These are phyloP conservation scores for Zygotorulaspora chibaensis DNA, from an alignment of 805 yeast species.

Conservation along the genomic window DNA sequence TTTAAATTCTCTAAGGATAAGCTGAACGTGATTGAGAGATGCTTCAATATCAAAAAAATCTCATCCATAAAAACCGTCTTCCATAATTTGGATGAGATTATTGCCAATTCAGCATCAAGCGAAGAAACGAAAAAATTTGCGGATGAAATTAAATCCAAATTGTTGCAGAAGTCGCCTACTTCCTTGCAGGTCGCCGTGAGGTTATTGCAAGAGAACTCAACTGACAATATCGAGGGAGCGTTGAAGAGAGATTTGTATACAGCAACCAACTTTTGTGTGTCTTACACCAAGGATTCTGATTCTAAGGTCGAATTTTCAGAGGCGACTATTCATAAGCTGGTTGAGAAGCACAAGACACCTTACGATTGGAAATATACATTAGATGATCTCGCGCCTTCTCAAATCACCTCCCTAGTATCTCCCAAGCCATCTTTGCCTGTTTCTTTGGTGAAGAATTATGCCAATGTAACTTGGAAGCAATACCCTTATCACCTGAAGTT, in stretches of 20 bases:
- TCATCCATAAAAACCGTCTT: constrained; percentile 50
- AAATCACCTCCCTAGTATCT: constrained; percentile 23
- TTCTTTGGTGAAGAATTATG: constrained; percentile 28
- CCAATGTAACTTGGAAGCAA: constrained; percentile 39
- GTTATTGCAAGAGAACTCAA: constrained; percentile 57
- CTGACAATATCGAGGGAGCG: constrained; percentile 57
- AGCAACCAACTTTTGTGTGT: constrained; percentile 69
- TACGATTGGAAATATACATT: constrained; percentile 43
- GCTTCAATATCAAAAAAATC: constrained; percentile 50
- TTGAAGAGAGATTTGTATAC: constrained; percentile 67
- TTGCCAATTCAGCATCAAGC: constrained; percentile 44
- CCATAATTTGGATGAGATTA: constrained; percentile 46
- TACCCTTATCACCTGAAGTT: constrained; percentile 42
- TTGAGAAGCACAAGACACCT: constrained; percentile 55
- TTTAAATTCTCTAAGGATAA: constrained; percentile 55
- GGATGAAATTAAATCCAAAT: constrained; percentile 46
- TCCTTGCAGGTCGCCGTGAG: constrained; percentile 70
- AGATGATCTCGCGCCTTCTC: constrained; percentile 19
- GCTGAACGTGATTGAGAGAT: constrained; percentile 59
- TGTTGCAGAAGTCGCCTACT: constrained; percentile 68
- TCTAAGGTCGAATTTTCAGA: constrained; percentile 55
- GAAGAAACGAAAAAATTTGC: constrained; percentile 66
- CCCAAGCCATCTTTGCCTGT: constrained; percentile 34
- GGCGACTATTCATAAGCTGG: constrained; percentile 59
- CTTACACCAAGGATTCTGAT: constrained; percentile 35